phyloP scores from a whole-genome alignment of 352 stramenopile species.

The Phytophthora aleatoria region DNA sequence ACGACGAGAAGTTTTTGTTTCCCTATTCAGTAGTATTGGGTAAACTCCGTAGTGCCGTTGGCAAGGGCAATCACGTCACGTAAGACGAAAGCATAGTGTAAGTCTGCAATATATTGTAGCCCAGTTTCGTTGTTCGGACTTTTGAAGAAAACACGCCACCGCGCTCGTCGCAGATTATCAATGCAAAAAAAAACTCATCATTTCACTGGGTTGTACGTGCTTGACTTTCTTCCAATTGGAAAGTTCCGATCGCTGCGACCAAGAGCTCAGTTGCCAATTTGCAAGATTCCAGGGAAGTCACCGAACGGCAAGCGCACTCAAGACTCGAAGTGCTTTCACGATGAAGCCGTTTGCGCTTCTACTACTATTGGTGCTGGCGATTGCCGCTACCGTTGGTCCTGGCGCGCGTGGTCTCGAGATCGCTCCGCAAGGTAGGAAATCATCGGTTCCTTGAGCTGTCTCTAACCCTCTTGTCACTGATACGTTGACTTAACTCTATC shows the following conservation, averaged over 20 bases:
- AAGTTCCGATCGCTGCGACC: neutral
- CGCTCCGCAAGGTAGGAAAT: conserved; percentile 3
- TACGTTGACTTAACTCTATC: neutral
- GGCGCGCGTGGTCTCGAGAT: neutral
- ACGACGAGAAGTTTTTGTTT: no score
- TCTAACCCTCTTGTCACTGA: no score
- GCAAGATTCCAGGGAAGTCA: neutral
- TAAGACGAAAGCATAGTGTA: neutral
- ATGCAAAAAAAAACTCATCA: no score
- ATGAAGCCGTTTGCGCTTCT: conserved; percentile 23
- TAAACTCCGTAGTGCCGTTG: no score
- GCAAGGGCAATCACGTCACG: neutral
- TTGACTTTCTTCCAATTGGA: no score
- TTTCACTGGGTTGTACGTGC: no score
- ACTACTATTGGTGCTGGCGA: conserved; percentile 15
- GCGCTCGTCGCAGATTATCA: no score
- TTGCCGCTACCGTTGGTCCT: conserved; percentile 1
- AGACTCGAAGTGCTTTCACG: neutral
- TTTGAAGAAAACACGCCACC: no score
- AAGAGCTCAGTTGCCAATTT: conserved; percentile 29
- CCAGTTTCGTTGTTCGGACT: no score
- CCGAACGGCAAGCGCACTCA: neutral
- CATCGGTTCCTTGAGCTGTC: neutral
- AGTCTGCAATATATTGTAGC: no score
- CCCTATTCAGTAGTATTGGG: no score